Percentiles rank a stretch among this genome's conserved stretches.
Conservation (phyloP, 352 stramenopile species). For the Globisporangium acanthophoron region DNA sequence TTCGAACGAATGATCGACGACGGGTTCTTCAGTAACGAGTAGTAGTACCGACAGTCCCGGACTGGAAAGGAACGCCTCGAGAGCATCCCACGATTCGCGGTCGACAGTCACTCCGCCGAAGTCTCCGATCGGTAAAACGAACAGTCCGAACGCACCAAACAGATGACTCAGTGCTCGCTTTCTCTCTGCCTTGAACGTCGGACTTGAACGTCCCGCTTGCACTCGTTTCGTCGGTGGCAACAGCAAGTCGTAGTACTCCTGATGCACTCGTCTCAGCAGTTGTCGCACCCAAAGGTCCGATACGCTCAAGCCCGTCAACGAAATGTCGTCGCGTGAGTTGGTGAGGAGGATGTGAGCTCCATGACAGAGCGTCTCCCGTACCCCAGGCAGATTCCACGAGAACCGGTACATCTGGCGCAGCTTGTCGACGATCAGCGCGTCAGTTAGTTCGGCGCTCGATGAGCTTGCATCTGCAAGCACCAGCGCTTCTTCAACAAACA, state of each 20-base stretch:
- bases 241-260: conserved; percentile 44
- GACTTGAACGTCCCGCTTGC: not conserved
- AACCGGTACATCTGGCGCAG: conserved; percentile 51
- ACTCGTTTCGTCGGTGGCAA: conserved; percentile 44
- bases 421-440: conserved; percentile 19
- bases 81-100: conserved; percentile 19
- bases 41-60: conserved; percentile 27
- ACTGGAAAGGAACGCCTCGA: conserved; percentile 30
- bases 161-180: conserved; percentile 25
- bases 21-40: conserved; percentile 25
- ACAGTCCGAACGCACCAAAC: conserved; percentile 44
- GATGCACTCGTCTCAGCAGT: conserved; percentile 23
- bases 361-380: conserved; percentile 36
- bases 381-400: conserved; percentile 47
- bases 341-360: conserved; percentile 43
- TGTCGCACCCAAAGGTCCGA: conserved; percentile 18
- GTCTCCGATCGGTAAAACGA: conserved; percentile 29
- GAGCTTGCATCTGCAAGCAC: conserved; percentile 9
- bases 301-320: conserved; percentile 9
- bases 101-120: conserved; percentile 14
- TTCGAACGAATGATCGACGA: conserved; percentile 48
- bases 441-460: not conserved
- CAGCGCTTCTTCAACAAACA: conserved; percentile 27
- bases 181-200: conserved; percentile 1
- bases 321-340: conserved; percentile 25